Base-by-base conservation (phyloP, 805 yeast genomes). In the Suhomyces tanzawaensis region DNA sequence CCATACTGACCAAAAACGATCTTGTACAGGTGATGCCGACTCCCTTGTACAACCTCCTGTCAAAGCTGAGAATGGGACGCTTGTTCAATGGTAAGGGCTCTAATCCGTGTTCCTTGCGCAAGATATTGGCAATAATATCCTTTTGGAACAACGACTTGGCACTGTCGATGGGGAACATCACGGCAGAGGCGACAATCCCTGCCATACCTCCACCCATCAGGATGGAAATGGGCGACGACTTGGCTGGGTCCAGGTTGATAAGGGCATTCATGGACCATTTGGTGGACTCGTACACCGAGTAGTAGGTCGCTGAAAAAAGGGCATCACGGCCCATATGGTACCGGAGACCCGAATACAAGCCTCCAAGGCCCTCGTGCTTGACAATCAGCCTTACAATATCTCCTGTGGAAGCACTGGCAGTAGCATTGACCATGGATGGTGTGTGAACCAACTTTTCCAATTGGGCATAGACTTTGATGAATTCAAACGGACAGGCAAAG, bases 401-500 rank as follows among this genome's bases (percentile, higher is more conserved):
- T 37, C n/a, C 34, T 46, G 38, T 44, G 36, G 19, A 34, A 37
- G 3, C 55, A 31, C 21, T 40, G 41, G 43, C 4, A n/a, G 43
- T 39, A 9, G 57, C 50, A 12, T 43, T 45, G 8, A 29, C 19
- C 11, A 6, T 13, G 7, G 39, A n/a, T 22, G 41, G 37, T 26
- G 49, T 45, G 47, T 58, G 60, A 23, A 76, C 76, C 29, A 78
- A 52, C 16, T 68, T 48, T n/a, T 71, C 81, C 26, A 87, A 75
- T 57, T 87, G 95, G 25, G 91, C 83, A 44, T 82, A 85, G 7
- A 86, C 70, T 58, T 87, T 88, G 33, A 91, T 80, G 60, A 85
- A 77, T 58, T 87, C 96, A 55, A 87, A 87, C 1, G 96, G 96
- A 48, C 91, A 83, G 3, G 89, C 85, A 57, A 81, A 77, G 4